Conservation (phyloP, 306 rosid species). For the Delonix regia region DNA sequence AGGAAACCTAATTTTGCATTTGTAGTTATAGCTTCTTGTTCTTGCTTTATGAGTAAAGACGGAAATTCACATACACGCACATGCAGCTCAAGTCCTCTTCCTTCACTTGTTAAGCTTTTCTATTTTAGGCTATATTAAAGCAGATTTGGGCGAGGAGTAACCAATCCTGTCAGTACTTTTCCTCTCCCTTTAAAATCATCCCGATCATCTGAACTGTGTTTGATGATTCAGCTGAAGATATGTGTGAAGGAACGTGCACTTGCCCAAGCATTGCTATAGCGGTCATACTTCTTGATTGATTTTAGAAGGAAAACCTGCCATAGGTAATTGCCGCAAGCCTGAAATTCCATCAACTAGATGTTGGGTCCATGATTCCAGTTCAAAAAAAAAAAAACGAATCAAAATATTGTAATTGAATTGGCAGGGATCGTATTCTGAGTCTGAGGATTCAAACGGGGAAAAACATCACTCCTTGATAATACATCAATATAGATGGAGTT, state of each 20-base stretch:
- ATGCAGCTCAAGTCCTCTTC: too few species aligned
- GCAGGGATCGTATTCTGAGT: background rate
- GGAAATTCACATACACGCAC: too few species aligned
- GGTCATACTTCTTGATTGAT: too few species aligned
- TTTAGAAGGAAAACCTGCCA: too few species aligned
- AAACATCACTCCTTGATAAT: too few species aligned
- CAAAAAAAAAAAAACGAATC: background rate
- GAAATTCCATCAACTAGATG: too few species aligned
- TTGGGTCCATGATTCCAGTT: background rate
- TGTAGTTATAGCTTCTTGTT: background rate
- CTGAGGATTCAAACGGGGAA: too few species aligned
- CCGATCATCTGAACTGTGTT: background rate
- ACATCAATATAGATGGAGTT: background rate
- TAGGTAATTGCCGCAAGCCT: too few species aligned
- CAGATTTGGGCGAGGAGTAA: background rate
- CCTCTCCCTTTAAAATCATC: background rate
- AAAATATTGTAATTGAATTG: background rate
- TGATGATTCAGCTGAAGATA: background rate
- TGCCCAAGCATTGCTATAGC: too few species aligned
- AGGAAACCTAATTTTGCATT: background rate
- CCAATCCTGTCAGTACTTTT: background rate
- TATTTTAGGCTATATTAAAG: too few species aligned
- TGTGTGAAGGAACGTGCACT: background rate
- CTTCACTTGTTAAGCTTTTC: too few species aligned
- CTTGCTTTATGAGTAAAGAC: too few species aligned